These are phyloP conservation scores for Leccinum brunneo-olivaceum DNA, from an alignment of 1,284 basidiomycete genomes.

Conservation along the genomic window DNA sequence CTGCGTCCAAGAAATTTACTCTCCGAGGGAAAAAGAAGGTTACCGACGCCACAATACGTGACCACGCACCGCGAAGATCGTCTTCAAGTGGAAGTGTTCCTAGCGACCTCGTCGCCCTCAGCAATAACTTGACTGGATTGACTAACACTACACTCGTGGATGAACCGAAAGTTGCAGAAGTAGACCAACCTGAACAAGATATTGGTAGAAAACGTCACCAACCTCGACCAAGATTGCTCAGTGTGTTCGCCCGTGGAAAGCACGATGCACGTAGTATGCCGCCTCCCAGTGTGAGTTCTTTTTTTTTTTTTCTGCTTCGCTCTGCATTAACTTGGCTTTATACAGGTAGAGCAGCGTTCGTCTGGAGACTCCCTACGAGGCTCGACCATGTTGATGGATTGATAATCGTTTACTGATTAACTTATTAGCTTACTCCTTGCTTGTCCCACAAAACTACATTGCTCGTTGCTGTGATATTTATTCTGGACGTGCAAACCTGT, in stretches of 20 bases:
- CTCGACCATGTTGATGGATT: constrained; percentile 4
- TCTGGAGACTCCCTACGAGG: constrained; percentile 6
- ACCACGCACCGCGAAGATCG: constrained; percentile 14
- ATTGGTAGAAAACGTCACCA: constrained; percentile 11
- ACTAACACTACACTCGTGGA: constrained; percentile 17
- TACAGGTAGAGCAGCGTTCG: constrained; percentile 7
- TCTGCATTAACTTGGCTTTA: neutral
- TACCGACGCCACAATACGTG: constrained; percentile 11
- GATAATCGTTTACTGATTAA: constrained; percentile 9
- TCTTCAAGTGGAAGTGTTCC: constrained; percentile 17
- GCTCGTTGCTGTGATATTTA: too few relatives aligned
- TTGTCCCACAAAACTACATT: too few relatives aligned
- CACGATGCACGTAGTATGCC: constrained; percentile 6
- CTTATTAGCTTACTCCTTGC: too few relatives aligned
- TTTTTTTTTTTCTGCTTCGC: neutral
- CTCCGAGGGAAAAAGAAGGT: constrained; percentile 19
- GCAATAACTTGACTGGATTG: constrained; percentile 11
- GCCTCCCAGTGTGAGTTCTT: constrained; percentile 14
- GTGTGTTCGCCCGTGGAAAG: constrained; percentile 25
- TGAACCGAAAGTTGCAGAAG: constrained; percentile 19
- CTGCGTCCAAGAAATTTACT: constrained; percentile 19
- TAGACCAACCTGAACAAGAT: constrained; percentile 7
- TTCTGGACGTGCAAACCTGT: too few relatives aligned
- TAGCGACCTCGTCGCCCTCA: neutral
- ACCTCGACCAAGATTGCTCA: constrained; percentile 22